These are phyloP conservation scores for Acacia acuminata DNA, from an alignment of 306 rosid species.

Conservation along the genomic window DNA sequence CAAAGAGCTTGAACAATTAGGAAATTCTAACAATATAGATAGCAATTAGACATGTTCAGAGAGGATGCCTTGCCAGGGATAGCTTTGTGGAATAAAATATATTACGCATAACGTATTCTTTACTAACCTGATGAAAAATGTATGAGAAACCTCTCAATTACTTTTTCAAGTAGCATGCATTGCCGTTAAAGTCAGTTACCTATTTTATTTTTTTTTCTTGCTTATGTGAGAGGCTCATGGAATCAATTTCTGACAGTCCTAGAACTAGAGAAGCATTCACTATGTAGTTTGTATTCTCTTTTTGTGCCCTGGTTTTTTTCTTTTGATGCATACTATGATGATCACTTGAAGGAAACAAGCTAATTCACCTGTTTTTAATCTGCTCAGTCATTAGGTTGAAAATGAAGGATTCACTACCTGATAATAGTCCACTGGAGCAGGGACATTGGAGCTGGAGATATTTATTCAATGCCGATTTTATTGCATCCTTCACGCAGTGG, in stretches of 20 bases:
- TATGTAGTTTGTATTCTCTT: background rate
- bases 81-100: background rate
- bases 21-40: slow-evolving; percentile 14
- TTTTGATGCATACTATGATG: background rate
- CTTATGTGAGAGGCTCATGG: background rate
- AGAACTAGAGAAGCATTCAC: slow-evolving; percentile 2
- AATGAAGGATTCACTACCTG: background rate
- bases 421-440: slow-evolving; percentile 29
- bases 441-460: slow-evolving; percentile 25
- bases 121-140: background rate
- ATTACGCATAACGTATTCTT: background rate
- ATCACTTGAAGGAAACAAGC: slow-evolving; percentile 5
- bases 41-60: background rate
- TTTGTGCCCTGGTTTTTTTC: background rate
- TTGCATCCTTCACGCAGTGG: slow-evolving; percentile 9
- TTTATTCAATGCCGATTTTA: background rate
- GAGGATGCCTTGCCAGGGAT: background rate
- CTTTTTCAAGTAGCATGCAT: background rate
- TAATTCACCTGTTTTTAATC: slow-evolving; percentile 3
- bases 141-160: background rate
- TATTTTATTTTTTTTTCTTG: background rate
- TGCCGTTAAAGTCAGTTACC: background rate
- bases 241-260: slow-evolving; percentile 2
- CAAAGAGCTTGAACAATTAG: background rate
- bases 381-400: slow-evolving; percentile 35